phyloP scores from a whole-genome alignment of 805 yeast species.

The Cyberlindnera euphorbiae region DNA sequence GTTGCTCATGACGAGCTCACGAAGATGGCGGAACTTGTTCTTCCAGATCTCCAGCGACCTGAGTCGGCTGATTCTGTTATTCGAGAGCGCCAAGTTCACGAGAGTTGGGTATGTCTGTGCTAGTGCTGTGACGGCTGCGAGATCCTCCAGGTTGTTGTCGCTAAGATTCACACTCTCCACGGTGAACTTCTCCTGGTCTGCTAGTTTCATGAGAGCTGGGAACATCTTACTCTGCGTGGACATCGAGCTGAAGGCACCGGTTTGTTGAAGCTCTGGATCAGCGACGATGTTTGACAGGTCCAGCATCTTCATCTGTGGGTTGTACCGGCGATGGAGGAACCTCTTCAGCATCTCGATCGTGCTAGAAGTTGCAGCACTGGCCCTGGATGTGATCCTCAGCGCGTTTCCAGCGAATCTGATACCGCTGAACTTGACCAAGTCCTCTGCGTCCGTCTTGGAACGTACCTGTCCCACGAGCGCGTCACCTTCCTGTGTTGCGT shows the following conservation, averaged over 20 bases:
- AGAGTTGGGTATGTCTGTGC: constrained; percentile 72
- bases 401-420: constrained; percentile 74
- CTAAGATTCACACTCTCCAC: constrained; percentile 72
- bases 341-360: constrained; percentile 60
- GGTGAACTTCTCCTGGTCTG: constrained; percentile 43
- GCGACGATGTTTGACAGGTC: constrained; percentile 60
- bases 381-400: constrained; percentile 40
- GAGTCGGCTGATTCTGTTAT: constrained; percentile 60
- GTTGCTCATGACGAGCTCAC: constrained; percentile 73
- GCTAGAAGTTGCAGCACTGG: constrained; percentile 26
- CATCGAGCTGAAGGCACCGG: constrained; percentile 61
- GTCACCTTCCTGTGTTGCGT: constrained; percentile 51
- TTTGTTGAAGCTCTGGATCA: constrained; percentile 54
- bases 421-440: constrained; percentile 62
- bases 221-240: constrained; percentile 76
- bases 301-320: constrained; percentile 57
- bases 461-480: constrained; percentile 57
- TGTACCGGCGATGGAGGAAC: constrained; percentile 64
- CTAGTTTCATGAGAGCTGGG: constrained; percentile 83
- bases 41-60: constrained; percentile 69
- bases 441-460: constrained; percentile 50
- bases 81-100: constrained; percentile 73
- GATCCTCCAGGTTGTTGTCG: constrained; percentile 58
- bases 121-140: constrained; percentile 53
- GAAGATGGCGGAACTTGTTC: constrained; percentile 62